These are phyloP conservation scores for Drosera spatulata DNA, from an alignment of 179 eudicot genomes.

Conservation along the genomic window DNA sequence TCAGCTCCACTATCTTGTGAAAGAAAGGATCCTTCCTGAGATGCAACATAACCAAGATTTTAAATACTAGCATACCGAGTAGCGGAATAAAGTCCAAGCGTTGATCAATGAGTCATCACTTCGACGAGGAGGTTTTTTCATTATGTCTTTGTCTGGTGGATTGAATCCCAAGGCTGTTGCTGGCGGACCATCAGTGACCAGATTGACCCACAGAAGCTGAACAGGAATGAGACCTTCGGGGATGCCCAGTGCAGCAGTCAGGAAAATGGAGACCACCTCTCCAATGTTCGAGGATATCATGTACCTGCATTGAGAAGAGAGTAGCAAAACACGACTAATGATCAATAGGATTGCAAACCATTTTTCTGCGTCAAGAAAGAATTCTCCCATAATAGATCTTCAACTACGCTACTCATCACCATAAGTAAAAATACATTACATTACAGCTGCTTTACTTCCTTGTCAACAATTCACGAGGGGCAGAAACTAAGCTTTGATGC, in stretches of 20 bases:
- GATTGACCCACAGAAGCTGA: slow-evolving; percentile 98
- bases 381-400: no score
- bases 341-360: no score
- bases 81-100: slow-evolving; percentile 90
- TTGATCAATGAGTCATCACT: slow-evolving; percentile 87
- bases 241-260: slow-evolving; percentile 93
- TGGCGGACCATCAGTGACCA: slow-evolving; percentile 98
- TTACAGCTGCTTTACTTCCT: no score
- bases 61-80: slow-evolving; percentile 36
- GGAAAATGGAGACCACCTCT: slow-evolving; percentile 81
- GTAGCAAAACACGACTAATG: no score
- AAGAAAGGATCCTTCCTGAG: no score
- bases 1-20: no score
- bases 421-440: no score
- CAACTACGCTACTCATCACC: no score
- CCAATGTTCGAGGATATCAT: slow-evolving; percentile 98
- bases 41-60: no score
- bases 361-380: no score
- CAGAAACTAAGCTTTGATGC: no score
- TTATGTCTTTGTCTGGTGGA: slow-evolving; percentile 87
- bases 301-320: slow-evolving; percentile 35
- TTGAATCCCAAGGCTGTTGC: slow-evolving; percentile 98
- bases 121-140: slow-evolving; percentile 89
- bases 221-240: slow-evolving; percentile 97
- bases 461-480: no score